A percentile compares a stretch with the other conserved stretches of the same genome.
These are phyloP conservation scores for Dipteronia dyeriana DNA, from an alignment of 345 rosid species.

Conservation along the genomic window DNA sequence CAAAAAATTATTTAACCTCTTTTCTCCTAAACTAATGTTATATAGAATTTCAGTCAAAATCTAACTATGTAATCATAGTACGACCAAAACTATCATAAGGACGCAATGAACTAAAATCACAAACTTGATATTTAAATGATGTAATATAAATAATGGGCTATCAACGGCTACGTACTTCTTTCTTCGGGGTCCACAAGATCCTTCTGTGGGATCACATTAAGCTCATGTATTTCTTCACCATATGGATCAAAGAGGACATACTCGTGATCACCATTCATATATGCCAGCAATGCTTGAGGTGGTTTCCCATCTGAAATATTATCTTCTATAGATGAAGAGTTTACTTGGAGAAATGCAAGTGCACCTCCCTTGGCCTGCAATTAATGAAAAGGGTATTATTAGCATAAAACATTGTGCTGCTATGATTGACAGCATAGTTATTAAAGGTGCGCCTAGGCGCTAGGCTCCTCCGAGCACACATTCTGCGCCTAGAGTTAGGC, in stretches of 20 bases:
- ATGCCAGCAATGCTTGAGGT: conserved; percentile 54
- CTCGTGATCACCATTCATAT: conserved; percentile 77
- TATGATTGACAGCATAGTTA: neutral
- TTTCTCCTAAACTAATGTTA: neutral
- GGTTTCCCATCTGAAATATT: conserved; percentile 41
- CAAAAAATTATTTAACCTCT: no score
- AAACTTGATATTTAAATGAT: neutral
- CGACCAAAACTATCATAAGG: neutral
- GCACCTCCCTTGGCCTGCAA: conserved; percentile 79
- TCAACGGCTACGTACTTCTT: conserved; percentile 37
- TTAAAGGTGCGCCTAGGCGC: no score
- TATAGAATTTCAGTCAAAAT: neutral
- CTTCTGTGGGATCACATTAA: conserved; percentile 30
- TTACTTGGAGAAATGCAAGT: conserved; percentile 55
- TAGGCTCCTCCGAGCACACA: no score
- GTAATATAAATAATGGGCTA: neutral
- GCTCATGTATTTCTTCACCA: conserved; percentile 54
- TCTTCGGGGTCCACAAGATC: conserved; percentile 44
- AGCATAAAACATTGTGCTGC: conserved; percentile 11
- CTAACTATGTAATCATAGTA: neutral
- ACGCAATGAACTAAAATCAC: neutral
- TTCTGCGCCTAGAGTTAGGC: no score
- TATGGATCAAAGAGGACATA: conserved; percentile 77
- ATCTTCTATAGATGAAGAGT: conserved; percentile 34
- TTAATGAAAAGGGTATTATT: conserved; percentile 18